Evolutionary conservation across 108 stramenopile genomes (phyloP).

Genomic region (Craspedostauros australis): DNA sequence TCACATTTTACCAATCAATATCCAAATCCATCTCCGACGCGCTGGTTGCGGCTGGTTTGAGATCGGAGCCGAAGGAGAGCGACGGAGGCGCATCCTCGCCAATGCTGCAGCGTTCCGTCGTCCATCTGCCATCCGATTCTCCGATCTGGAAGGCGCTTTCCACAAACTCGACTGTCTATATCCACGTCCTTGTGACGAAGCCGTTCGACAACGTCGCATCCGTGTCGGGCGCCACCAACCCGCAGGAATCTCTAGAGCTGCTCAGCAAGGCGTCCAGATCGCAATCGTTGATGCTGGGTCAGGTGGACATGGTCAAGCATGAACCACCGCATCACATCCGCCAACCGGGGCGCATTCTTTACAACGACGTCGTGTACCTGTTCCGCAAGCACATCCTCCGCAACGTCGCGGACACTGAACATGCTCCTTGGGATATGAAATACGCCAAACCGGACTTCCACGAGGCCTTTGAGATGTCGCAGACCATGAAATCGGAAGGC

Average conservation of each 20-base stretch:
- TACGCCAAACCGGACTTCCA: constrained; percentile 49
- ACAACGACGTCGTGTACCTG: constrained; percentile 54
- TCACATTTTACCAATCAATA: constrained; percentile 49
- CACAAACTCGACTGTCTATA: constrained; percentile 59
- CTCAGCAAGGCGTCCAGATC: constrained; percentile 18
- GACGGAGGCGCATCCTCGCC: background rate
- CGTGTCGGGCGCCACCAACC: background rate
- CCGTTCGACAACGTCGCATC: constrained; percentile 11
- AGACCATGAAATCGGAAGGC: constrained; percentile 45
- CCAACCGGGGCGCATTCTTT: constrained; percentile 56
- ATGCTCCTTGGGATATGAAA: constrained; percentile 71
- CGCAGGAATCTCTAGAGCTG: constrained; percentile 9
- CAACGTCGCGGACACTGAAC: constrained; percentile 1
- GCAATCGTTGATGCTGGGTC: constrained; percentile 52
- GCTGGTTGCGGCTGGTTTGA: constrained; percentile 4
- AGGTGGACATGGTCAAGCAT: constrained; percentile 65
- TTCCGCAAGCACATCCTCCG: constrained; percentile 31
- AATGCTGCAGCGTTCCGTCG: constrained; percentile 30
- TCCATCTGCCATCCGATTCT: constrained; percentile 39
- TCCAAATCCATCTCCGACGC: constrained; percentile 8
- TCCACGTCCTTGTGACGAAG: constrained; percentile 58
- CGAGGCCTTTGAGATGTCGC: constrained; percentile 37
- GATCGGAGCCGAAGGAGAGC: constrained; percentile 16
- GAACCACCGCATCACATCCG: constrained; percentile 64
- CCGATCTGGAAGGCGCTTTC: constrained; percentile 59